Base-by-base conservation (phyloP, 75 land plant genomes). In the Ceratopteris richardii region DNA sequence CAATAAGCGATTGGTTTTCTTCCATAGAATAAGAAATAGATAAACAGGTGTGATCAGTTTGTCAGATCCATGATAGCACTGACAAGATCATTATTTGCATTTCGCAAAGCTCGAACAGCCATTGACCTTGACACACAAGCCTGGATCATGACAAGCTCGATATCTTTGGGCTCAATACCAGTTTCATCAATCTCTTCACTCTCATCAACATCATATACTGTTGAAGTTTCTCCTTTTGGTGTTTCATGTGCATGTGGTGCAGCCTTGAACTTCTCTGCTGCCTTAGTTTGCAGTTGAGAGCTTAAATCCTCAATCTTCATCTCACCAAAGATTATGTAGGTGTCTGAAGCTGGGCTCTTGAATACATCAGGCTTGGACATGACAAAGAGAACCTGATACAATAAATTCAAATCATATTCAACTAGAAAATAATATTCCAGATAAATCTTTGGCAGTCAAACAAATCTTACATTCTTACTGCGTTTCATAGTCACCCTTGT, bases 401-500 rank as follows among this genome's bases (percentile, higher is more conserved):
- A 58, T 2, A 58, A 16, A 28, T 6, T 2, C 44, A 16, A 5
- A 50, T 6, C n/a, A 25, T 7, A 2, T n/a, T 31, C 6, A 12
- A 21, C 21, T 7, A 61, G 63, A 11, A 16, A 46, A 9, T 33
- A 4, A 1, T 1, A 60, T n/a, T 18, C n/a, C 20, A 54, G 4
- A 6, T 17, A 44, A 24, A 31, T 9, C n/a, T 7, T 11, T n/a
- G 6, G 23, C 2, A 60, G 19, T 29, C 16, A 43, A 16, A 22
- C 31, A 23, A 58, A 26, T 13, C 77, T 29, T 24, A 86, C 95
- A 70, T 86, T 89, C 58, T 89, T 89, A 82, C 81, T 89, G 63
- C 82, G 86, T 60, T 89, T 89, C 28, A 89, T 79, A 0, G 95
- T 85, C 27, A 88, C 94, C 33, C 94, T 81, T 31, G 83, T 85